Base-by-base conservation (phyloP, 805 yeast genomes). In the Kluyveromyces nonfermentans region DNA sequence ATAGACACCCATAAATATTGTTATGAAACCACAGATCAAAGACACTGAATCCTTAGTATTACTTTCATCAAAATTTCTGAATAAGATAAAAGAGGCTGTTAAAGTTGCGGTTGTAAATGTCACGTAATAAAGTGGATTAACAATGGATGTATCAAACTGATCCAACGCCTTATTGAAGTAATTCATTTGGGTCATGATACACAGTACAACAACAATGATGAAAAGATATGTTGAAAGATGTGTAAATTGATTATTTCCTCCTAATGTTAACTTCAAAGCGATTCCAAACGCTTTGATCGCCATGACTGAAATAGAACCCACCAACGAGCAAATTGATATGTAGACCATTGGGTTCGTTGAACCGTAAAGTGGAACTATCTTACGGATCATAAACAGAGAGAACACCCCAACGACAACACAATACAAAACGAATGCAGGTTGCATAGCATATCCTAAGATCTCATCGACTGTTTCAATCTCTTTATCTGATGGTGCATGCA, bases 401-500 rank as follows among this genome's bases (percentile, higher is more conserved):
- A 85, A 88, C 1, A 69, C 70, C 0, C 77, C 67, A n/a, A 86
- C 94, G 10, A 70, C 48, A 16, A 73, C 54, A 36, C 79, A 75
- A 62, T 87, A 87, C 37, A 78, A 62, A 52, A 88, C 60, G 59
- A 87, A 88, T 6, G 79, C 79, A 0, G 95, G 95, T 46, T 77
- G 77, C 48, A 79, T 72, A 8, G 96, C 96, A 57, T 85, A 86
- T 7, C 71, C 69, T 58, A 87, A 69, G 48, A 88, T 86, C 65
- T 87, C 96, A 61, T 87, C 95, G 35, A 87, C 93, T 0, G 96
- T 87, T 49, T 75, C 71, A 46, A 87, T 80, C 50, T 87, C 95
- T 64, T 83, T 85, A 64, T 87, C 96, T n/a, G 88, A 86, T 20
- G 96, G 96, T 22, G 96, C 96, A 59, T 87, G 96, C 46, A 87